Base-by-base conservation (phyloP, 73 alveolate species). In the Durusdinium trenchii region DNA sequence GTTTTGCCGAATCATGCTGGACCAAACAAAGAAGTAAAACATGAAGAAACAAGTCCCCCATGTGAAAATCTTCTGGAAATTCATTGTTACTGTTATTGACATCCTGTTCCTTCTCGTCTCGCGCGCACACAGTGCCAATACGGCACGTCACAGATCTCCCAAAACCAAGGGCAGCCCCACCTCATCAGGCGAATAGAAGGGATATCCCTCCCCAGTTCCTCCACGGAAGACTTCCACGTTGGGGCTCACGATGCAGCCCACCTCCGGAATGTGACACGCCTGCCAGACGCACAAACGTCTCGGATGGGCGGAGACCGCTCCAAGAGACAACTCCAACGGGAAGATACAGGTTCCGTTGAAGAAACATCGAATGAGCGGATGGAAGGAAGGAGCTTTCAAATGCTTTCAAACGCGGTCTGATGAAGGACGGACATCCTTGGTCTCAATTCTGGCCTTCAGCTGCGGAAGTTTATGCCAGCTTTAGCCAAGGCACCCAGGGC, bases 161-260 rank as follows among this genome's bases (percentile, higher is more conserved):
- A 36, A 12, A 30, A 30, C 81, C 42, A n/a, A n/a, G n/a, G n/a
- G n/a, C n/a, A 18, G 18, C 51, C 50, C 50, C 52, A 51, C 84
- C 84, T 73, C 84, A 48, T 30, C 52, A 10, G 84, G 36, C 84
- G 52, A 9, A n/a, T 73, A 73, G 51, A 73, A 73, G 14, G 84
- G 84, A 36, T 73, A 73, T 73, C 84, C 84, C 0, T 73, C 84
- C 32, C 40, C 84, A 5, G 84, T 73, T 48, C 52, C 26, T 23
- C 84, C 84, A 10, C 84, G 84, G 28, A 73, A 73, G 51, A 73
- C 51, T 73, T 73, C 84, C 84, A 73, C 84, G 51, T 73, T 32
- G 30, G 84, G 84, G 51, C 84, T 73, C 52, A 73, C 52, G 51
- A 73, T 73, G 84, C 84, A 73, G n/a, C 84, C 84, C n/a, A 51